Percentiles rank a stretch among this genome's conserved stretches.
Evolutionary conservation across 306 rosid genomes (phyloP).

Genomic region (Medicago truncatula): MtrunA17r5.0-ANR NC_053042.1:30255501-30256000

Average conservation of each 20-base stretch:
- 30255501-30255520: constrained; percentile 64
- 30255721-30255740: background rate
- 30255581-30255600: constrained; percentile 34
- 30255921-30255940: background rate
- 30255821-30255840: background rate
- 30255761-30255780: background rate
- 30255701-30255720: constrained; percentile 29
- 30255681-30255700: constrained; percentile 44
- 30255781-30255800: background rate
- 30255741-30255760: background rate
- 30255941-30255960: too few species aligned
- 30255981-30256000: too few species aligned
- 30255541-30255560: constrained; percentile 81
- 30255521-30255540: constrained; percentile 73
- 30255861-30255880: background rate
- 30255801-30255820: background rate
- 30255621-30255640: background rate
- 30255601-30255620: constrained; percentile 36
- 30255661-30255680: too few species aligned
- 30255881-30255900: background rate
- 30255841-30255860: background rate
- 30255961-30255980: too few species aligned
- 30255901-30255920: background rate
- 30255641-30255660: background rate
- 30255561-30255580: constrained; percentile 95